These are phyloP conservation scores for Colletotrichum filicis DNA, from an alignment of 2,329 filamentous ascomycete genomes.

Conservation along the genomic window DNA sequence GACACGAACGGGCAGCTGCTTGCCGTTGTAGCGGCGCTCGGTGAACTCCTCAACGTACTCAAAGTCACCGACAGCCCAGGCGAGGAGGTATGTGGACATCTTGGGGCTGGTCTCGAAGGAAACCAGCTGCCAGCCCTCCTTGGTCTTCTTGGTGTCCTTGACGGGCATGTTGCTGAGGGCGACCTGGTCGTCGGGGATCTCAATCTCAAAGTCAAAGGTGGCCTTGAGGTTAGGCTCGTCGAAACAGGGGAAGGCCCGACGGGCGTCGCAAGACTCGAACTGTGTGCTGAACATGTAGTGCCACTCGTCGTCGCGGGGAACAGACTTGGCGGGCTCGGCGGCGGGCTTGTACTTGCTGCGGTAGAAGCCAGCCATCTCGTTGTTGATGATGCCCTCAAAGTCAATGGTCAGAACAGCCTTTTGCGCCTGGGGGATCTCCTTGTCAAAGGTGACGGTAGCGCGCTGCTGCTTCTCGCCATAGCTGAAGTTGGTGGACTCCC, in stretches of 20 bases:
- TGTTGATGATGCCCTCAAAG: conserved; percentile 87
- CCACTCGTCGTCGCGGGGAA: conserved; percentile 77
- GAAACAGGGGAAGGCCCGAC: conserved; percentile 96
- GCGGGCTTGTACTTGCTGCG: conserved; percentile 92
- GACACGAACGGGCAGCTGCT: conserved; percentile 90
- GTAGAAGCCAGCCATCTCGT: conserved; percentile 93
- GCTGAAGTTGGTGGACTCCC: conserved; percentile 73
- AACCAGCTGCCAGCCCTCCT: conserved; percentile 76
- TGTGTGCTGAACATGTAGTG: conserved; percentile 92
- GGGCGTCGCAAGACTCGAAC: conserved; percentile 96
- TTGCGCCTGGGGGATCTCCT: conserved; percentile 74
- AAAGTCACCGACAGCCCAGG: conserved; percentile 97
- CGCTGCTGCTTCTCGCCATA: conserved; percentile 90
- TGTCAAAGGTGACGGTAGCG: conserved; percentile 79
- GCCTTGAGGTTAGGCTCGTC: conserved; percentile 98
- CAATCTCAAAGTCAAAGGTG: conserved; percentile 92
- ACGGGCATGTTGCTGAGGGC: conserved; percentile 97
- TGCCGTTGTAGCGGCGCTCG: conserved; percentile 88
- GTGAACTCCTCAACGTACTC: conserved; percentile 96
- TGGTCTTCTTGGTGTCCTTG: conserved; percentile 71
- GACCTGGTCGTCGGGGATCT: conserved; percentile 87
- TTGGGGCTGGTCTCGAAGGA: conserved; percentile 85
- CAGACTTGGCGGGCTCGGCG: conserved; percentile 76
- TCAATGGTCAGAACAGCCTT: conserved; percentile 75
- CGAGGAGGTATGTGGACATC: conserved; percentile 92